Evolutionary conservation across 768 basidiomycete genomes (phyloP), one percentile per base, ranked within the genome.

Genomic region (Tylopilus subfusipes): DNA sequence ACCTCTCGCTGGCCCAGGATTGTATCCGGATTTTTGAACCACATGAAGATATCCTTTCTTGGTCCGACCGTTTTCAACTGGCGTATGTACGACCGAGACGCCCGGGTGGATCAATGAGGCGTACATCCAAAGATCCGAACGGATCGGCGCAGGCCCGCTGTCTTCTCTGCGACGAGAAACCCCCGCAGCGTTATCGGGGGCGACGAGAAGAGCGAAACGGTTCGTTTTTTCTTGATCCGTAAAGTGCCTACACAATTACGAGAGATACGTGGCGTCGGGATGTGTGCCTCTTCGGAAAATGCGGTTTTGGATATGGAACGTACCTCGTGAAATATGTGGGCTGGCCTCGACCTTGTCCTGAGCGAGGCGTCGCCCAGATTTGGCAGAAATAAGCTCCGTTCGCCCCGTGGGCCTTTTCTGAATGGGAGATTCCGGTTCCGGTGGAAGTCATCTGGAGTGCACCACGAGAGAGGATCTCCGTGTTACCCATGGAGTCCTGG

Each of bases 381-480:
- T 89, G 87, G 8, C 86, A 72, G 70, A 88, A 85, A 68, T 88
- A 78, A 6, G 75, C 76, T 40, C 72, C 71, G 56, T 74, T 53
- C 21, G 69, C 53, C 19, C 83, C 81, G 63, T 86, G 66, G 19
- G 74, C 78, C 63, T 79, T 81, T 60, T 88, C 86, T 29, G 85
- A 86, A 70, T 98, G 95, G 0, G 84, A 78, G 63, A 98, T 96
- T 4, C 96, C 96, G 0, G 88, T 94, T 11, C 95, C 95, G 0
- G 95, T 85, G 2, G 88, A 92, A 2, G 94, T 94, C 74, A 97
- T 82, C 69, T 98, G 95, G 30, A 98, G 62, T 62, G 93, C 88
- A 1, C 96, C 96, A 16, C 93, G 84, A 67, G 85, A 85, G 66
- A 98, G 82, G 54, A 94, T 78, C 69, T 98, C 96, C 50, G 81